phyloP scores from a whole-genome alignment of 805 yeast species.

The Komagataella mondaviorum region DNA sequence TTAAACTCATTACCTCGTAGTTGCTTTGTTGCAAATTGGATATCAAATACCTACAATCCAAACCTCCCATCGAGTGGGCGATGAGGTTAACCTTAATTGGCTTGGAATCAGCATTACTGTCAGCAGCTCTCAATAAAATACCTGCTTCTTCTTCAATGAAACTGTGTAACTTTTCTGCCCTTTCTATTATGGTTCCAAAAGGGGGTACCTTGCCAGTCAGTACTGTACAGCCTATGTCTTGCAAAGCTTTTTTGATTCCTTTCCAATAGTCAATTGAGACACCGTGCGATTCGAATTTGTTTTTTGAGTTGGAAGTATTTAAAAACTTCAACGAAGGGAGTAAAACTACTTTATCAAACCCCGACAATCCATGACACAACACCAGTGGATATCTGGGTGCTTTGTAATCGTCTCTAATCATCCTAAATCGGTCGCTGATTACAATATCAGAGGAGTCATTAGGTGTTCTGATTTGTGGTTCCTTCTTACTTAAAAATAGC shows the following conservation, averaged over 20 bases:
- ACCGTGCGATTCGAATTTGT: conserved; percentile 8
- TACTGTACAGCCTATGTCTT: conserved; percentile 51
- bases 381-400: conserved; percentile 41
- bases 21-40: conserved; percentile 32
- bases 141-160: conserved; percentile 23
- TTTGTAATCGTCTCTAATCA: background rate
- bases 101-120: conserved; percentile 9
- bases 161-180: conserved; percentile 46
- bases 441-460: background rate
- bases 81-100: conserved; percentile 52
- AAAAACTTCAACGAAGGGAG: conserved; percentile 1
- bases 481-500: background rate
- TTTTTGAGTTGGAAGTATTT: conserved; percentile 6
- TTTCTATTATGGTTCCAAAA: conserved; percentile 55
- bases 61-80: conserved; percentile 93
- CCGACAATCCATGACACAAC: conserved; percentile 78
- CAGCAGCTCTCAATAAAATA: conserved; percentile 3
- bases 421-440: background rate
- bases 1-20: conserved; percentile 56
- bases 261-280: conserved; percentile 62
- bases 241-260: conserved; percentile 56
- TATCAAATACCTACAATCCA: conserved; percentile 70
- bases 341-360: conserved; percentile 46
- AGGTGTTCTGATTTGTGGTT: background rate
- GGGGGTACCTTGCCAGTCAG: conserved; percentile 73